Percentiles rank a stretch among this genome's conserved stretches.
These are phyloP conservation scores for Bretziella fagacearum DNA, from an alignment of 2,329 filamentous ascomycete genomes.

Conservation along the genomic window DNA sequence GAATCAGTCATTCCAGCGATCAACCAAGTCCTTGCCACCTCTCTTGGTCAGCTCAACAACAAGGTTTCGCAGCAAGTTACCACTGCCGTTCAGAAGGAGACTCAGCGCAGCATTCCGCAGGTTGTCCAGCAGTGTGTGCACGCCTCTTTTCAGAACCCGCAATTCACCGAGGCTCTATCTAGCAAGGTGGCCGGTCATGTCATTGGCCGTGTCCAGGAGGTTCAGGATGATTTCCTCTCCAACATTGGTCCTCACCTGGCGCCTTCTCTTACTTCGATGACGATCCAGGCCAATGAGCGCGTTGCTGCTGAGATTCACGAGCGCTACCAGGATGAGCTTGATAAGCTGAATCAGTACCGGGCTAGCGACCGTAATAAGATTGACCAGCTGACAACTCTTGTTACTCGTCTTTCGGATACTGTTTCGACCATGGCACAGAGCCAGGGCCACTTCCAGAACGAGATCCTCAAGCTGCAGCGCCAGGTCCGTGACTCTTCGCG, in stretches of 20 bases:
- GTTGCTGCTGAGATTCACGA: conserved; percentile 52
- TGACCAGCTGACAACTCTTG: conserved; percentile 50
- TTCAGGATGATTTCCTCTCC: conserved; percentile 52
- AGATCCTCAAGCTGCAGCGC: conserved; percentile 38
- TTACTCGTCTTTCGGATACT: conserved; percentile 49
- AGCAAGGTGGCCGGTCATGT: conserved; percentile 13
- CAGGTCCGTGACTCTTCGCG: conserved; percentile 12
- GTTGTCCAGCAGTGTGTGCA: conserved; percentile 47
- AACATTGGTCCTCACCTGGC: conserved; percentile 46
- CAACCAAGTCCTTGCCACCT: conserved; percentile 46
- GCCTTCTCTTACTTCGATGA: conserved; percentile 47
- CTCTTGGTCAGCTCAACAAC: conserved; percentile 53
- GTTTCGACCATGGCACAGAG: conserved; percentile 51
- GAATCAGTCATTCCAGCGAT: conserved; percentile 60
- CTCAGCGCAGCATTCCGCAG: conserved; percentile 52
- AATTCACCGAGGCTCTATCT: conserved; percentile 50
- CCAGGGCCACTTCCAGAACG: conserved; percentile 52
- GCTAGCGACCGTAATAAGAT: conserved; percentile 45
- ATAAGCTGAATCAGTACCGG: conserved; percentile 34
- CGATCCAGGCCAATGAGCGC: conserved; percentile 49
- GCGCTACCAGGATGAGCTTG: conserved; percentile 34
- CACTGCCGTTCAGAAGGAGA: conserved; percentile 52
- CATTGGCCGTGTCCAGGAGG: conserved; percentile 51
- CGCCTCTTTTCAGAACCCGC: conserved; percentile 51
- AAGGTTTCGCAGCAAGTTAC: conserved; percentile 50